Conservation (phyloP, 2,329 filamentous ascomycete genomes). For the Calonectria henricotiae region DNA sequence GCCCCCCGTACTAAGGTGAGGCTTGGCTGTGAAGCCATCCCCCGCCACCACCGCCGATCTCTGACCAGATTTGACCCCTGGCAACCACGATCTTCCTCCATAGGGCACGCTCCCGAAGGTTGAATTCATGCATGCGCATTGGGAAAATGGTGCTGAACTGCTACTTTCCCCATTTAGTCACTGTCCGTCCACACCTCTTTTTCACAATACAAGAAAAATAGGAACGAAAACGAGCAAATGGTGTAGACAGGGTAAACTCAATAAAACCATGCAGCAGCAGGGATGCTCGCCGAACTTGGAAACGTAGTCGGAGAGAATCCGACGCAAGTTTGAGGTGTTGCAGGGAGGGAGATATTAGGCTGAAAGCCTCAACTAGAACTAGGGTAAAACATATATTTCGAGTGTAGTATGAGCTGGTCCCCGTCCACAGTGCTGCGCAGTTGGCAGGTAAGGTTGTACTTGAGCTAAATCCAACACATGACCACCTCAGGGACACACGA, state of each 20-base stretch:
- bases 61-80: conserved; percentile 15
- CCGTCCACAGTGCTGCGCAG: background rate
- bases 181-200: conserved; percentile 9
- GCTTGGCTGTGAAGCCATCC: background rate
- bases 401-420: background rate
- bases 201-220: conserved; percentile 3
- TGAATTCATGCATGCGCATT: conserved; percentile 23
- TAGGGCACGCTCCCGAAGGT: conserved; percentile 21
- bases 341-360: conserved; percentile 4
- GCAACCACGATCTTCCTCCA: conserved; percentile 10
- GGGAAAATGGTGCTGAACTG: background rate
- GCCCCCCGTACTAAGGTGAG: conserved; percentile 12
- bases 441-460: background rate
- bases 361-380: background rate
- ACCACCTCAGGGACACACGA: background rate
- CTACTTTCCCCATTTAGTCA: conserved; percentile 14
- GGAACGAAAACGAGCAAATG: background rate
- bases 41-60: conserved; percentile 16
- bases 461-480: background rate
- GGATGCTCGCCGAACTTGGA: background rate
- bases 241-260: conserved; percentile 4
- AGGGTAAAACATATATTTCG: conserved; percentile 8
- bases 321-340: background rate
- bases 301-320: background rate
- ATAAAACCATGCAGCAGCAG: background rate